phyloP scores from a whole-genome alignment of 768 basidiomycete species.

The Lactarius hengduanensis region DNA sequence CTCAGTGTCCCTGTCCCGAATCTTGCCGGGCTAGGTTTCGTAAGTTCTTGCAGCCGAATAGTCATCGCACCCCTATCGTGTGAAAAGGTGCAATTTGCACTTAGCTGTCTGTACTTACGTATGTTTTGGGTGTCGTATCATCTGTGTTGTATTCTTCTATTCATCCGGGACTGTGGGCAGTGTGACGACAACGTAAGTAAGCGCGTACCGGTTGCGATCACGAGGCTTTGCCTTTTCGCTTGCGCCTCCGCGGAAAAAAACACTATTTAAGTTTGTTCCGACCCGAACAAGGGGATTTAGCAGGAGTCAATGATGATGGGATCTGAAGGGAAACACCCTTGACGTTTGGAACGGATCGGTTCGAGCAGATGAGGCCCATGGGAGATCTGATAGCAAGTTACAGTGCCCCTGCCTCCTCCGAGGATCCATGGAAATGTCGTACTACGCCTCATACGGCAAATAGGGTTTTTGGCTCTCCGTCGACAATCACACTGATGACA shows the following conservation, averaged over 20 bases:
- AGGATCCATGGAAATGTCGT: background rate
- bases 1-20: background rate
- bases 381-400: background rate
- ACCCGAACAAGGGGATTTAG: background rate
- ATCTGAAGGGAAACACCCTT: slow-evolving; percentile 1
- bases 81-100: slow-evolving; percentile 17
- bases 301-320: background rate
- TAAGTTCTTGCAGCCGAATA: slow-evolving; percentile 11
- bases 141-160: slow-evolving; percentile 24
- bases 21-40: background rate
- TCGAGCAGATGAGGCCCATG: background rate
- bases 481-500: background rate
- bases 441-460: background rate
- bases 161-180: slow-evolving; percentile 7
- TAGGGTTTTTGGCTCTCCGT: background rate
- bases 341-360: background rate
- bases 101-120: slow-evolving; percentile 19
- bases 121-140: slow-evolving; percentile 5
- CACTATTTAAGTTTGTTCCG: slow-evolving; percentile 14
- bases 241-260: slow-evolving; percentile 1
- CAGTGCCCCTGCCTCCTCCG: background rate
- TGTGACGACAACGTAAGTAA: background rate
- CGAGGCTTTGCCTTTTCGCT: slow-evolving; percentile 24
- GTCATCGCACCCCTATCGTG: background rate
- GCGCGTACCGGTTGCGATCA: slow-evolving; percentile 13